Conservation (phyloP, 345 rosid genomes). For the Psidium guajava region DNA sequence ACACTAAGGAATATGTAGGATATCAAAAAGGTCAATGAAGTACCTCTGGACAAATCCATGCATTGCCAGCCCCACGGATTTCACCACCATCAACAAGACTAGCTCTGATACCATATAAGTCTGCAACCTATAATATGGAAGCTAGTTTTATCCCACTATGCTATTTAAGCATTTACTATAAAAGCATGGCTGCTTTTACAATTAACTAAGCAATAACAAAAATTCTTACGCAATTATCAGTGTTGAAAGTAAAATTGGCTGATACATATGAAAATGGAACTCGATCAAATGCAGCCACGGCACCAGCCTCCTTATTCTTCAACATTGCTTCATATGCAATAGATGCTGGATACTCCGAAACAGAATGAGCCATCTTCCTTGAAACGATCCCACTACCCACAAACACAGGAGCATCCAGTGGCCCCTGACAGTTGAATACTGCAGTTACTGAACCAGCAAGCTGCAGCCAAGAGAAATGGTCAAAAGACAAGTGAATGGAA, state of each 20-base stretch:
- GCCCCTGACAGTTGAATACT: constrained; percentile 98
- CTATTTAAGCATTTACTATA: background rate
- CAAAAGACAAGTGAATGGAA: background rate
- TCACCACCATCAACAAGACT: constrained; percentile 99
- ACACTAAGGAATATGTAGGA: constrained; percentile 1
- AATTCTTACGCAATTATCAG: constrained; percentile 77
- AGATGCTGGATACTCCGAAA: constrained; percentile 54
- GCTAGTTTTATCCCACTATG: background rate
- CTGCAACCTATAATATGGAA: constrained; percentile 60
- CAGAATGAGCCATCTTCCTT: constrained; percentile 63
- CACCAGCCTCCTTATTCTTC: constrained; percentile 93
- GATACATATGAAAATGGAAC: constrained; percentile 94
- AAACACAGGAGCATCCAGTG: constrained; percentile 86
- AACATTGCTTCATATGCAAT: constrained; percentile 78
- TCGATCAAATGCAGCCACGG: constrained; percentile 97
- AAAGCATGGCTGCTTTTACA: background rate
- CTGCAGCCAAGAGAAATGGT: constrained; percentile 36
- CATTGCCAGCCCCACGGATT: constrained; percentile 98
- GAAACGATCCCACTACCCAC: constrained; percentile 97
- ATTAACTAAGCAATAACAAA: background rate
- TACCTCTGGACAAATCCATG: constrained; percentile 99
- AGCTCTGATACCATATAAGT: constrained; percentile 95
- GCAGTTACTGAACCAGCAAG: constrained; percentile 96
- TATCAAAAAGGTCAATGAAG: background rate
- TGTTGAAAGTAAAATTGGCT: constrained; percentile 92